Percentiles rank a stretch among this genome's conserved stretches.
Conservation (phyloP, 2,329 filamentous ascomycete species). For the Trichoderma pleuroti region DNA sequence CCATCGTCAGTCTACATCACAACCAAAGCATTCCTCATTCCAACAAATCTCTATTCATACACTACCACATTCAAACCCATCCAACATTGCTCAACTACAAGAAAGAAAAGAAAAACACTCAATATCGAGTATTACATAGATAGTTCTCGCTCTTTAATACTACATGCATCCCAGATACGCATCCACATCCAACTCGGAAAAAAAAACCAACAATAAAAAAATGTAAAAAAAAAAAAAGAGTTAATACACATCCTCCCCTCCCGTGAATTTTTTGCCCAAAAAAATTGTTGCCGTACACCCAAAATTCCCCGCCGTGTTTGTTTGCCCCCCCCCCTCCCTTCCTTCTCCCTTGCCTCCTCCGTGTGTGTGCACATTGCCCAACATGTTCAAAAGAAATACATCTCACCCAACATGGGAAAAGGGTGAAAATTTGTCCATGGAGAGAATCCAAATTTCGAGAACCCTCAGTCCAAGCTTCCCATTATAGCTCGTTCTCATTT, state of each 20-base stretch:
- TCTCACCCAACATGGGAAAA: not conserved
- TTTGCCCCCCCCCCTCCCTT: not conserved
- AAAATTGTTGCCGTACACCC: slow-evolving; percentile 4
- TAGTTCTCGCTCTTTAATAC: slow-evolving; percentile 6
- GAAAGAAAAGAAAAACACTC: not conserved
- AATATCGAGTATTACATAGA: not conserved
- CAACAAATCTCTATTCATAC: not conserved
- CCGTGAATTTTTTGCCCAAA: slow-evolving; percentile 3
- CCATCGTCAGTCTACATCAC: not conserved
- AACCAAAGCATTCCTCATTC: not conserved
- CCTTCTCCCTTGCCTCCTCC: not conserved
- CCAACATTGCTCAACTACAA: not conserved
- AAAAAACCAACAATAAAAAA: not conserved
- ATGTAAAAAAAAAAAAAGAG: not conserved
- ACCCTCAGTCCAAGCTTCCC: not conserved
- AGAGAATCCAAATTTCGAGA: not conserved
- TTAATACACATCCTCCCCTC: not conserved
- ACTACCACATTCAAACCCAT: not conserved
- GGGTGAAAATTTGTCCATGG: not conserved
- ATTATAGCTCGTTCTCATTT: not conserved
- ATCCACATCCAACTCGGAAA: not conserved
- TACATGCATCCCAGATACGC: not conserved
- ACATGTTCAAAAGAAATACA: not conserved
- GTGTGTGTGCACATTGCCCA: not conserved
- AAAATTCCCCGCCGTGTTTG: slow-evolving; percentile 1